Evolutionary conservation across 202 grass and related monocot genomes (phyloP).

Genomic region (Setaria italica): DNA sequence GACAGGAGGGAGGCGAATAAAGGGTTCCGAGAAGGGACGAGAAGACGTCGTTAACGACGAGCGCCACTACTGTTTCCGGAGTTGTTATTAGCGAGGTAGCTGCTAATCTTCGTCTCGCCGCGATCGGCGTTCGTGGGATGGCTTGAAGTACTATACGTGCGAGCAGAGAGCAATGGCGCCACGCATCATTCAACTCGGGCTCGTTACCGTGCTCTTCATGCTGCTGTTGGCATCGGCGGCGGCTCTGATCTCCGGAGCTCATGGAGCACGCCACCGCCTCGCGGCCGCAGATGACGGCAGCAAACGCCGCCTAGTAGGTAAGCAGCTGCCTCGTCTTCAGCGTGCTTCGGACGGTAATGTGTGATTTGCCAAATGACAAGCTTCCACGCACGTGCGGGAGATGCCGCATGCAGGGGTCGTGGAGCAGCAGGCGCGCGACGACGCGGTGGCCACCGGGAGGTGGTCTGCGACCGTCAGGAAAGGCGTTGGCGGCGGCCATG

Average conservation of each 20-base stretch:
- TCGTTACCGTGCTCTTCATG: not conserved
- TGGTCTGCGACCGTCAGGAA: not conserved
- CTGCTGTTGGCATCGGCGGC: too few species aligned
- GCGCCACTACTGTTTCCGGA: too few species aligned
- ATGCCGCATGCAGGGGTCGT: not conserved
- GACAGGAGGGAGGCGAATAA: too few species aligned
- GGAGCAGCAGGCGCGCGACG: not conserved
- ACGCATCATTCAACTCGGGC: not conserved
- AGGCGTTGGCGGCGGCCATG: constrained; percentile 8
- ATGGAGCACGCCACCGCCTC: not conserved
- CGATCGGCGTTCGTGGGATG: not conserved
- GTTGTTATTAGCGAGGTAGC: too few species aligned
- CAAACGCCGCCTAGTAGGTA: not conserved
- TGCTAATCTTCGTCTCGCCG: too few species aligned
- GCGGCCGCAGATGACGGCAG: not conserved
- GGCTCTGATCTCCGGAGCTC: too few species aligned
- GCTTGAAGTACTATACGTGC: too few species aligned
- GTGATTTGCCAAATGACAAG: not conserved
- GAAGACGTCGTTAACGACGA: too few species aligned
- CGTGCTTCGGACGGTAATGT: not conserved
- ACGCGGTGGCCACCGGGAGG: not conserved
- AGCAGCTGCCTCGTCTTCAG: not conserved
- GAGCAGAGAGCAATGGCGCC: not conserved
- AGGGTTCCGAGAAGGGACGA: too few species aligned
- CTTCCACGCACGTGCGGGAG: too few species aligned